Evolutionary conservation across 164 flowering plant genomes (phyloP), one percentile per base, ranked within the genome.

Genomic region (Magnolia kwangsiensis): DNA sequence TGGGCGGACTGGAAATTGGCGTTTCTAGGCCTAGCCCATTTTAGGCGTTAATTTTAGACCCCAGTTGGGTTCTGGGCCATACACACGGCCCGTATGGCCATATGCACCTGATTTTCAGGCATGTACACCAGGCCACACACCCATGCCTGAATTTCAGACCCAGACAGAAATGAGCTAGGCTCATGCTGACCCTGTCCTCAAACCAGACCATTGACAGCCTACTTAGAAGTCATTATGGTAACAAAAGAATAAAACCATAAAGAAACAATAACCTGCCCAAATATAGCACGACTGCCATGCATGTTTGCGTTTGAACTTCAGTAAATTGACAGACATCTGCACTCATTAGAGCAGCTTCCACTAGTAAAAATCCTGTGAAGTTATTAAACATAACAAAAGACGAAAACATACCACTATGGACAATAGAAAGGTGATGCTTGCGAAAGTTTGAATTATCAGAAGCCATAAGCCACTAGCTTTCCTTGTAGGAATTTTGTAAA

Each of bases 241-340:
- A 68, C 7, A 29, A 68, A 14, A 68, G 24, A 68, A 68, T 49
- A 69, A 7, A 71, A 65, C 2, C 55, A 77, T 63, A 78, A 21
- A n/a, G 71, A 76, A 37, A 37, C 21, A 21, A 75, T 55, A 65
- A 93, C 96, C 96, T 87, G 91, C 94, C 98, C 98, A 93, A 27
- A 89, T 27, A 83, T 90, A 91, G 86, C 96, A 93, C 70, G 93
- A 90, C 49, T 82, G 89, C 98, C 94, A 91, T 89, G 91, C 80
- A 81, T 86, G 85, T 74, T 78, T 80, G 80, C 76, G 86, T 76
- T 81, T 69, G 66, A 88, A 84, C 76, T 83, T 88, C 64, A 90
- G 74, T 72, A 87, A 84, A 72, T 84, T 82, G 31, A 78, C 64
- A 9, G 91, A 83, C 87, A 91, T 86, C 97, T 93, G 88, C 76